Base-by-base conservation (phyloP, 306 rosid species). In the Cicer chorassanicum region DNA sequence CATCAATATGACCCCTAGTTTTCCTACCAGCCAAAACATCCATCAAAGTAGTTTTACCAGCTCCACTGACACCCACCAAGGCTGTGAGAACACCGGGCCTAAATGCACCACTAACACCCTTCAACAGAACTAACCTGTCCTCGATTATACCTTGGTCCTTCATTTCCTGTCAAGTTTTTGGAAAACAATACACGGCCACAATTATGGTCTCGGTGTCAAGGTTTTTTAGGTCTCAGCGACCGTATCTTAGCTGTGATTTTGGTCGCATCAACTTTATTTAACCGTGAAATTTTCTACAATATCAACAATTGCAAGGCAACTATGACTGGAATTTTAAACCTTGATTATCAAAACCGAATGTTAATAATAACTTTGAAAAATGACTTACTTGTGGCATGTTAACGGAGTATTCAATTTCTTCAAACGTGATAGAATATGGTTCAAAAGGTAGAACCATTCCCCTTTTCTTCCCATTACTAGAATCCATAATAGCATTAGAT, bases 11-110 rank as follows among this genome's bases (percentile, higher is more conserved):
- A 8, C 94, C 94, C 48, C 91, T 82, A 5, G 89, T 89, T 80
- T 89, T 89, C 65, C 93, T 81, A 45, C 91, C 91, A 2, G 93
- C 89, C 44, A 89, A 46, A 34, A 89, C 91, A 85, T 89, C 93
- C 89, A 89, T 79, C 46, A 87, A 65, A 21, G 93, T 89, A 41
- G 93, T 89, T 78, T 89, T 89, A 16, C 91, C 93, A 41, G 93
- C 93, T 36, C 91, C 93, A 78, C 92, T 89, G 0, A 89, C 86
- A 66, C 95, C 95, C 90, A 89, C 87, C 48, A 89, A 78, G 12
- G 95, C 95, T n/a, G 95, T 89, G 54, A 89, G 82, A 65, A 87
- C 90, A 62, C 96, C 92, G 8, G 90, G 93, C 76, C 91, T 80
- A 42, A 89, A 89, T 60, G 93, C 82, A 29, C 93, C 91, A 34